Percentiles rank a stretch among this genome's conserved stretches.
Evolutionary conservation across 2,329 filamentous ascomycete species (phyloP).

Genomic region (Pseudophaeomoniella oleicola): DNA sequence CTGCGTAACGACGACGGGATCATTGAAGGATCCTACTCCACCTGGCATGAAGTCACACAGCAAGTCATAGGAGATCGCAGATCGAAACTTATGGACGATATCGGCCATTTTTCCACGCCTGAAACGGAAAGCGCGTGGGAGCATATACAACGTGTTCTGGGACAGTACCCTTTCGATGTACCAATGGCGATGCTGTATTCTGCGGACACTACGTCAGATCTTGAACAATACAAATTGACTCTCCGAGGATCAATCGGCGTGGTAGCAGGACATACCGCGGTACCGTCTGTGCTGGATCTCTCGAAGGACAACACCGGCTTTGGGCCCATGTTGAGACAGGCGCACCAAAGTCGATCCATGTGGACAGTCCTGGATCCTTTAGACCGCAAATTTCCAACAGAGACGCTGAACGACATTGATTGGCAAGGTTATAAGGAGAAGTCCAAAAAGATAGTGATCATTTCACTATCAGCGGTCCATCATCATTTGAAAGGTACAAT

Average conservation of each 20-base stretch:
- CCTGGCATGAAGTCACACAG: background rate
- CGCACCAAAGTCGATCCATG: background rate
- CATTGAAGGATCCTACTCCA: background rate
- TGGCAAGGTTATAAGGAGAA: conserved; percentile 7
- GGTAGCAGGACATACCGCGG: conserved; percentile 18
- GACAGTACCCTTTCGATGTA: conserved; percentile 32
- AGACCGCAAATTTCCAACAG: background rate
- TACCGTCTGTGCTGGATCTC: conserved; percentile 11
- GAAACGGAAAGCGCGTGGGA: conserved; percentile 24
- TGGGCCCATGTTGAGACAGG: conserved; percentile 10
- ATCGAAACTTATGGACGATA: background rate
- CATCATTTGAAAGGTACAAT: conserved; percentile 2
- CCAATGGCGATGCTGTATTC: conserved; percentile 39
- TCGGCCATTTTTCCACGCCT: background rate
- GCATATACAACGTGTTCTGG: conserved; percentile 29
- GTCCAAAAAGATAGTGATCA: conserved; percentile 5
- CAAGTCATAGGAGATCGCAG: background rate
- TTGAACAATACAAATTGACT: conserved; percentile 4
- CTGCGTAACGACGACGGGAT: background rate
- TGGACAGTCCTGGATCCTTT: background rate
- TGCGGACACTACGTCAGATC: conserved; percentile 15
- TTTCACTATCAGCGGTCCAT: conserved; percentile 8
- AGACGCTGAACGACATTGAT: conserved; percentile 1
- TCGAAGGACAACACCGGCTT: conserved; percentile 23
- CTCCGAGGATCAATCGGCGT: conserved; percentile 8